Evolutionary conservation across 176 grass and related monocot genomes (phyloP), one percentile per base, ranked within the genome.

Genomic region (Cenchrus fungigraminus): DNA sequence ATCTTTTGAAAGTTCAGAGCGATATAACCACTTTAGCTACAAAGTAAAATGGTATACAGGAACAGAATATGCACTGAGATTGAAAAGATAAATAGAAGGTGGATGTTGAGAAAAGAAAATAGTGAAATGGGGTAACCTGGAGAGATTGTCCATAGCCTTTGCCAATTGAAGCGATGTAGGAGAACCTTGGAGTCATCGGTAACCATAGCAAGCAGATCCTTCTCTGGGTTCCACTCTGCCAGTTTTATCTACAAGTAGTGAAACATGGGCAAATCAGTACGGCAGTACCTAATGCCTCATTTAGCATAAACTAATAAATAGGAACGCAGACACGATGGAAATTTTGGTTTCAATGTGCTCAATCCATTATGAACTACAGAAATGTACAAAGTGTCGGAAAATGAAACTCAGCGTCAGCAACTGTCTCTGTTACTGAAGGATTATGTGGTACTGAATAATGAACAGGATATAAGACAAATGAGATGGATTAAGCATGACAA

Each of bases 141-240:
- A 50, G 87, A 85, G 44, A 95, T 81, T 72, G 88, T 95, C 97
- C 97, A 98, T 20, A 98, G 97, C 88, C 97, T 89, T 90, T 95
- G 93, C 97, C 97, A 98, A 84, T 95, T 98, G 83, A 98, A 98
- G 32, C 97, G 93, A 88, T 98, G 97, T 34, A 98, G 84, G 73
- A 95, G 68, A 47, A 98, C 86, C 87, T 94, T 98, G 14, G 89
- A 98, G 31, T 98, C 93, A 9, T 98, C 93, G 19, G 97, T 98
- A 62, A 95, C 90, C 88, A 98, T 95, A 46, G 93, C 97, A 85
- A 98, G 97, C 42, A 95, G 72, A 86, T 98, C 97, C 87, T 98
- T 98, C 90, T 95, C 91, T 59, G 93, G 97, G 69, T 98, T 98
- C 97, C 97, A 98, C 68, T 92, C 93, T 53, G 91, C 91, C 78